These are phyloP conservation scores for Colletotrichum tamarilloi DNA, from an alignment of 2,329 filamentous ascomycete species.

Conservation along the genomic window DNA sequence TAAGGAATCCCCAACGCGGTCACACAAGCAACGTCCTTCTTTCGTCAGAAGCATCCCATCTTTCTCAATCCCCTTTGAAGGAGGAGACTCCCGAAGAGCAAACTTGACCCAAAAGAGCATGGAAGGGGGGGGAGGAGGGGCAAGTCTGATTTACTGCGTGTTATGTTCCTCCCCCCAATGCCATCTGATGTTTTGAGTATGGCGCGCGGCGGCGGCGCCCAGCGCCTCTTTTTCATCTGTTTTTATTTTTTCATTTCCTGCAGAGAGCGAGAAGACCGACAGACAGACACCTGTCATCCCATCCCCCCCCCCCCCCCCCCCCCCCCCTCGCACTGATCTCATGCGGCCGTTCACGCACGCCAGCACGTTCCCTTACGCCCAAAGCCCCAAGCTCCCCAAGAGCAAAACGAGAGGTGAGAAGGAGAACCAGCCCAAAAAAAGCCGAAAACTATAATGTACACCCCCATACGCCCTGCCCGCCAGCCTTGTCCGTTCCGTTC, in stretches of 20 bases:
- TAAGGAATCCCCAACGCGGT: neutral
- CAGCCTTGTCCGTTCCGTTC: neutral
- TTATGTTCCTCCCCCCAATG: neutral
- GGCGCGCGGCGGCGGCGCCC: neutral
- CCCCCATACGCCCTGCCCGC: too few relatives aligned
- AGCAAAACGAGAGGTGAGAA: neutral
- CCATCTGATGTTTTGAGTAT: conserved; percentile 8
- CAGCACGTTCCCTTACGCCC: neutral
- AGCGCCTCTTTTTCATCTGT: neutral
- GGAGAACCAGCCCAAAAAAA: neutral
- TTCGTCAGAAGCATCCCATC: conserved; percentile 16
- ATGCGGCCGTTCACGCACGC: neutral
- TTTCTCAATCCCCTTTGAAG: neutral
- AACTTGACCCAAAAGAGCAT: neutral
- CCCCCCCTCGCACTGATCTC: neutral
- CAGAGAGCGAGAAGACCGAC: neutral
- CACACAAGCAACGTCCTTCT: neutral
- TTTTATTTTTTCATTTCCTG: too few relatives aligned
- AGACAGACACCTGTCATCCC: neutral
- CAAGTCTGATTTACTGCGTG: neutral
- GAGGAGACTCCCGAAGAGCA: neutral
- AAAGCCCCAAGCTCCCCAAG: neutral
- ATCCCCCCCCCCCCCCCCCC: neutral
- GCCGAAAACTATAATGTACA: neutral
- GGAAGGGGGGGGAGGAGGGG: neutral